Base-by-base conservation (phyloP, 768 basidiomycete species). In the Naematelia aurantialba region DNA sequence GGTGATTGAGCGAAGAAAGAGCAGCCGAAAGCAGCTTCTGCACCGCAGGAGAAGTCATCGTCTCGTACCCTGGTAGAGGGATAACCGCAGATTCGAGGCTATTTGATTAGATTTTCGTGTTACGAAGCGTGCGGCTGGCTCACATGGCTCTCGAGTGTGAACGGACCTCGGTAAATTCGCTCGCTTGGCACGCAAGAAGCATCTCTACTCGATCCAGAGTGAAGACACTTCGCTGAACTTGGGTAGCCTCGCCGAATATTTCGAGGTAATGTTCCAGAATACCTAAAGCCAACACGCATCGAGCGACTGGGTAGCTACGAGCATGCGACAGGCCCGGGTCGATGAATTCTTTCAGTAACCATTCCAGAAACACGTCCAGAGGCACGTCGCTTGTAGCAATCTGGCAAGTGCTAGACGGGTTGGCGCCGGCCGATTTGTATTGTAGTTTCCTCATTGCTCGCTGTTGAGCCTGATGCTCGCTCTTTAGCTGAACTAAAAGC, bases 131-230 rank as follows among this genome's bases (percentile, higher is more conserved):
- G n/a, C n/a, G n/a, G n/a, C n/a, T n/a, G n/a, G 67, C 75, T 67
- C 39, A 76, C 75, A 76, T 67, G 12, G 59, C 46, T 44, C 69
- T 55, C 2, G 76, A 67, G 31, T 61, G 54, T 10, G 31, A 45
- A 19, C 76, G 31, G 5, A 77, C 66, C 52, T 77, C 76, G 0
- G 74, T 65, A 60, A 70, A 77, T 29, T 75, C 68, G 61, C 71
- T 72, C 14, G 60, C 61, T 17, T 75, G 67, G 61, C 76, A 77
- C 0, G 59, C 60, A 4, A 77, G 34, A 17, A 76, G 56, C 22
- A 58, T 34, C 8, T 71, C 67, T 34, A 73, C 70, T 44, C 68
- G 63, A 13, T 65, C 58, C 45, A 55, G 39, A 3, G 68, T 72
- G 52, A 58, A 70, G 19, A 72, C 53, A 27, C 2, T 46, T 30